Conservation (phyloP, 805 yeast species). For the Candida pini region DNA sequence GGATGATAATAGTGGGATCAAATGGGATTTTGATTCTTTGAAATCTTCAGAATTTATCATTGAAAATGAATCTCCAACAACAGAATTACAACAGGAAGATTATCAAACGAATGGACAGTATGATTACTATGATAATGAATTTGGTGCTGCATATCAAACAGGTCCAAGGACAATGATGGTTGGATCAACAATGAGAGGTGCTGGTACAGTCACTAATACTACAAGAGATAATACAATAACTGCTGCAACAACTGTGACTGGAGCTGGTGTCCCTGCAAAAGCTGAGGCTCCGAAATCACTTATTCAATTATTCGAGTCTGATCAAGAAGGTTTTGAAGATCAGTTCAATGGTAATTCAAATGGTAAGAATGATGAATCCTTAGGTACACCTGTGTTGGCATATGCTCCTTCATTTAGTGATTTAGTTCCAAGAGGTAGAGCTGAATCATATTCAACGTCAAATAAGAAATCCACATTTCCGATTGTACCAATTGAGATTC, state of each 20-base stretch:
- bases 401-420: slow-evolving; percentile 1
- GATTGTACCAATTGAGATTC: slow-evolving; percentile 61
- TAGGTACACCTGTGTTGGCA: not conserved
- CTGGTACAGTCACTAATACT: slow-evolving; percentile 6
- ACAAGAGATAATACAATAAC: slow-evolving; percentile 14
- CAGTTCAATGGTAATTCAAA: not conserved
- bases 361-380: not conserved
- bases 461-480: slow-evolving; percentile 43
- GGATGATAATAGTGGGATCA: slow-evolving; percentile 40
- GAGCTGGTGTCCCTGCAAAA: slow-evolving; percentile 7
- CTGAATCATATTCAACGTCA: slow-evolving; percentile 9
- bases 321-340: slow-evolving; percentile 25
- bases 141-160: slow-evolving; percentile 12
- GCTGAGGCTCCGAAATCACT: slow-evolving; percentile 69
- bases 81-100: too few species aligned
- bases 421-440: not conserved
- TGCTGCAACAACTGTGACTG: slow-evolving; percentile 7
- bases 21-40: slow-evolving; percentile 88
- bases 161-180: slow-evolving; percentile 11
- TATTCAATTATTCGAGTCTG: slow-evolving; percentile 61
- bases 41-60: slow-evolving; percentile 68
- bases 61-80: slow-evolving; percentile 46
- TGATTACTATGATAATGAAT: slow-evolving; percentile 10
- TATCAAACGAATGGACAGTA: not conserved
- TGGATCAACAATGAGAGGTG: slow-evolving; percentile 16